These are phyloP conservation scores for Spiromastix sp. DNA, from an alignment of 2,329 filamentous ascomycete genomes.

Conservation along the genomic window DNA sequence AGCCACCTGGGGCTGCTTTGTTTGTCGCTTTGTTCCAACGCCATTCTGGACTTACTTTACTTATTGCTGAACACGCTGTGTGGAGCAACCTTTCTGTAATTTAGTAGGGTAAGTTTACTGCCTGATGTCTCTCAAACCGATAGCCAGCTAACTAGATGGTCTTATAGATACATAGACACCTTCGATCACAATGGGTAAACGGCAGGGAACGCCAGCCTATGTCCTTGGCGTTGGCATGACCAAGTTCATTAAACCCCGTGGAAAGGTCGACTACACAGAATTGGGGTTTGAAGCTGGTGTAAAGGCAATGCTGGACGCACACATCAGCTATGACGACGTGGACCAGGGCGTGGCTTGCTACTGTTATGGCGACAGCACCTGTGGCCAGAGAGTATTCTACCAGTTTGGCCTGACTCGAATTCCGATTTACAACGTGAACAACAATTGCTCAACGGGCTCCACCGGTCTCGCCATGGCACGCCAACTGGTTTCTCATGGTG, in stretches of 20 bases:
- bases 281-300: slow-evolving; percentile 86
- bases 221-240: slow-evolving; percentile 97
- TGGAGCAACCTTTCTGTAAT: no score
- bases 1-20: no score
- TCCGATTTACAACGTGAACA: slow-evolving; percentile 96
- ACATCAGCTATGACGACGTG: slow-evolving; percentile 94
- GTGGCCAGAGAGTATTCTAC: slow-evolving; percentile 94
- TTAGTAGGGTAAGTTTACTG: no score
- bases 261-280: slow-evolving; percentile 89
- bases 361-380: slow-evolving; percentile 92
- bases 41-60: no score
- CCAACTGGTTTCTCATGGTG: slow-evolving; percentile 67
- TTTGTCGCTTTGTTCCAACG: no score
- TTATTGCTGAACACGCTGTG: no score
- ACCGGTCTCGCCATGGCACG: slow-evolving; percentile 80
- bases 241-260: slow-evolving; percentile 95
- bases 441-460: slow-evolving; percentile 95
- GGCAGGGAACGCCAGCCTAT: slow-evolving; percentile 53
- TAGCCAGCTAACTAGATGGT: no score
- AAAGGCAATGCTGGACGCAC: slow-evolving; percentile 65
- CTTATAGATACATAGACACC: no score
- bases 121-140: no score
- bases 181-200: slow-evolving; percentile 39
- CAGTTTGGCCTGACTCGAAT: slow-evolving; percentile 97
- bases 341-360: slow-evolving; percentile 95